A percentile compares a stretch with the other conserved stretches of the same genome.
Evolutionary conservation across 768 basidiomycete species (phyloP).

Genomic region (Podaxis mareebaensis): DNA sequence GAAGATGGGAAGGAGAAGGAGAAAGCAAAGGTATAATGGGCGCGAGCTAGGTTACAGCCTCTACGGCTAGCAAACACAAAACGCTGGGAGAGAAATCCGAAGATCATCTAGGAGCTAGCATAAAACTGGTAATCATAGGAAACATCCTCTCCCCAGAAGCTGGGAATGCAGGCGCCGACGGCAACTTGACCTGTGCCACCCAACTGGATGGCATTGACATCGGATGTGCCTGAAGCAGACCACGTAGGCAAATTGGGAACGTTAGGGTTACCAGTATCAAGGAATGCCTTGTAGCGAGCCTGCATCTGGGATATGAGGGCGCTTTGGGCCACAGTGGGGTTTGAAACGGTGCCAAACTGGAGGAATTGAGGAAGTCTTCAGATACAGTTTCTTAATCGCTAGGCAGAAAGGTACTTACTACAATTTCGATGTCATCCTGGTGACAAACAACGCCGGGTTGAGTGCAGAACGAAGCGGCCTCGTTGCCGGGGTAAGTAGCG

Average conservation of each 20-base stretch:
- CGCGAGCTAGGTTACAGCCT: constrained; percentile 15
- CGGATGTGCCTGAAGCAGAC: constrained; percentile 49
- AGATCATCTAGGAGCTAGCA: constrained; percentile 28
- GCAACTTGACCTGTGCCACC: constrained; percentile 56
- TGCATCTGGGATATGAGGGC: constrained; percentile 68
- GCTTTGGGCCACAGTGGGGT: constrained; percentile 55
- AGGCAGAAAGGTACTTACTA: constrained; percentile 45
- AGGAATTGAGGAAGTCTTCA: constrained; percentile 15
- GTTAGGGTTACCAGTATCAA: constrained; percentile 64
- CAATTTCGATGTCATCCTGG: constrained; percentile 80
- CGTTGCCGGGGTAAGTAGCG: constrained; percentile 72
- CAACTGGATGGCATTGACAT: constrained; percentile 59
- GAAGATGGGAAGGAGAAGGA: neutral
- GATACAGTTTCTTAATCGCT: constrained; percentile 1
- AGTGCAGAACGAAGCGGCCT: constrained; percentile 54
- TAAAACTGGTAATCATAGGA: constrained; percentile 75
- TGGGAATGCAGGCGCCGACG: constrained; percentile 60
- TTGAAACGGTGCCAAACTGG: constrained; percentile 57
- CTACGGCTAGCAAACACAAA: constrained; percentile 21
- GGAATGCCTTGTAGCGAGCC: constrained; percentile 66
- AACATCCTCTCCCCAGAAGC: constrained; percentile 67
- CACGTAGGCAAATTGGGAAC: constrained; percentile 49
- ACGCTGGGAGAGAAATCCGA: neutral
- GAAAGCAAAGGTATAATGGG: neutral
- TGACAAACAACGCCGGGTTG: constrained; percentile 66